These are phyloP conservation scores for Thraustochytrium sp. DNA, from an alignment of 352 stramenopile species.

Conservation along the genomic window DNA sequence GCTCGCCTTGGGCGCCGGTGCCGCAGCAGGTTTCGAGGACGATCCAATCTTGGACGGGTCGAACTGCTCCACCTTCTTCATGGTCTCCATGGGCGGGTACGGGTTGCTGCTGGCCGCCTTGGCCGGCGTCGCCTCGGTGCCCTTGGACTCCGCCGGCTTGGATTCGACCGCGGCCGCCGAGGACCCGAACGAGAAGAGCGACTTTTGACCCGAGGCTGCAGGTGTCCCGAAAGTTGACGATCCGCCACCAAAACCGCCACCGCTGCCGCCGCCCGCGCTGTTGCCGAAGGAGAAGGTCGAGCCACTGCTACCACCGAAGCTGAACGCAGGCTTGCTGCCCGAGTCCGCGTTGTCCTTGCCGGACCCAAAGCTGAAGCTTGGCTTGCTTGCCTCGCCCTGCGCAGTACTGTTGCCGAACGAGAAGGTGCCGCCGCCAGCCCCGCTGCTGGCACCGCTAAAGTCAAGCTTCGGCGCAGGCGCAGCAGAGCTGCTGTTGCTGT, in stretches of 20 bases:
- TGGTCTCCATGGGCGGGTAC: slow-evolving; percentile 9
- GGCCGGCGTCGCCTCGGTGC: neutral
- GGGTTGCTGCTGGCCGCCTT: neutral
- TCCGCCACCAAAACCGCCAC: neutral
- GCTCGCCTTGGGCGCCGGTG: neutral
- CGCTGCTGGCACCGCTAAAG: neutral
- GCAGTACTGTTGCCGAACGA: neutral
- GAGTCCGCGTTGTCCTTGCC: neutral
- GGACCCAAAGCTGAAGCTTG: neutral
- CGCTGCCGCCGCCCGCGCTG: neutral
- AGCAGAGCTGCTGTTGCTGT: neutral
- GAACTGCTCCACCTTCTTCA: slow-evolving; percentile 31
- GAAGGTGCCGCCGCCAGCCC: neutral
- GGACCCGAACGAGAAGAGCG: neutral
- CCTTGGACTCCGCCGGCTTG: neutral
- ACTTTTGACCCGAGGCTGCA: too few species aligned
- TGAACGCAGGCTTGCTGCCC: neutral
- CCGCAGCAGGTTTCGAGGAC: neutral
- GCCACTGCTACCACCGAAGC: neutral
- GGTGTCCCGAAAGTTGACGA: too few species aligned
- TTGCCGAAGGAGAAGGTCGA: neutral
- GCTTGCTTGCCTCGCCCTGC: neutral
- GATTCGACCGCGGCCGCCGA: neutral
- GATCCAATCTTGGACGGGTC: slow-evolving; percentile 1
- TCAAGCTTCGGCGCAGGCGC: too few species aligned